Evolutionary conservation across 1,284 basidiomycete genomes (phyloP).

Genomic region (Cerrena zonata): DNA sequence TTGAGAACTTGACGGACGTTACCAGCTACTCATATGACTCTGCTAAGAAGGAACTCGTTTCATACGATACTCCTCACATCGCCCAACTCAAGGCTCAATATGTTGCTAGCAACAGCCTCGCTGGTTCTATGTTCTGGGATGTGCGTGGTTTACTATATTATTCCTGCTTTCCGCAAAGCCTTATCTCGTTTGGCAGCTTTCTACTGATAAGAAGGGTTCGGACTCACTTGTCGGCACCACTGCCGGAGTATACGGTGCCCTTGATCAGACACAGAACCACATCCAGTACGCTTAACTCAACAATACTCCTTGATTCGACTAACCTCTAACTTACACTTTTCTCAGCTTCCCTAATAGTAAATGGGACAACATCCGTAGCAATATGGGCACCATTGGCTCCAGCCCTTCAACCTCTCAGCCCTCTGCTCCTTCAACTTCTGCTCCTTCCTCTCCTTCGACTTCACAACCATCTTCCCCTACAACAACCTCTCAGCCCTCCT

Average conservation of each 20-base stretch:
- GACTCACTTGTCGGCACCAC: slow-evolving; percentile 53
- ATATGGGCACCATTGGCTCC: slow-evolving; percentile 40
- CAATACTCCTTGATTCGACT: neutral
- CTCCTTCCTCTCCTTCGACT: slow-evolving; percentile 21
- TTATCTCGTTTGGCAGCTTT: slow-evolving; percentile 37
- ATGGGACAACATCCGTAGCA: slow-evolving; percentile 62
- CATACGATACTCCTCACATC: slow-evolving; percentile 78
- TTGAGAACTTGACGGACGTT: slow-evolving; percentile 70
- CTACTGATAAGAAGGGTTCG: slow-evolving; percentile 54
- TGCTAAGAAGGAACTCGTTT: slow-evolving; percentile 57
- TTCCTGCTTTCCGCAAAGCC: neutral
- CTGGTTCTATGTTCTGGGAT: slow-evolving; percentile 81
- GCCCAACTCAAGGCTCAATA: slow-evolving; percentile 73
- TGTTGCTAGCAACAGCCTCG: slow-evolving; percentile 57
- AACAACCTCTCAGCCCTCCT: slow-evolving; percentile 16
- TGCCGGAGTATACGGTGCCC: slow-evolving; percentile 40
- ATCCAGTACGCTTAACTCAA: slow-evolving; percentile 41
- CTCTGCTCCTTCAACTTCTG: slow-evolving; percentile 13
- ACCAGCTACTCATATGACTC: slow-evolving; percentile 76
- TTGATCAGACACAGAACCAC: slow-evolving; percentile 69
- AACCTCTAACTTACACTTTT: neutral
- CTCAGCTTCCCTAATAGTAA: slow-evolving; percentile 58
- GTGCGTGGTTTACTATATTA: slow-evolving; percentile 30
- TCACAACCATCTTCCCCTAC: too few relatives aligned
- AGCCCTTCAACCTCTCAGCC: slow-evolving; percentile 7